Conservation (phyloP, 2,329 filamentous ascomycete species). For the Trichophyton rubrum region DNA sequence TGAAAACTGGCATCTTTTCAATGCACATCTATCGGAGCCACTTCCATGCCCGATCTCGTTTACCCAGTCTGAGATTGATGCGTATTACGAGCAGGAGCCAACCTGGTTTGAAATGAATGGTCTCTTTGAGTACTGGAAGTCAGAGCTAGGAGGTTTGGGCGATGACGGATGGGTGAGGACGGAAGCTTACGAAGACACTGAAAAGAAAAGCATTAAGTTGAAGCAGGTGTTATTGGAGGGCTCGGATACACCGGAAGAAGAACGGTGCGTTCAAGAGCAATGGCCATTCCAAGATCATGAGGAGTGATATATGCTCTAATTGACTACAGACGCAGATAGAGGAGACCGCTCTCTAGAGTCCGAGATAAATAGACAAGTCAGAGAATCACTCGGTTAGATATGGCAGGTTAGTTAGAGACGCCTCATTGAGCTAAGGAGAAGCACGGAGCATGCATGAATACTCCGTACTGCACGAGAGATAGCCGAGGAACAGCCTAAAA, state of each 20-base stretch:
- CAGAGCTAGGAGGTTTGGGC: constrained; percentile 7
- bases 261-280: constrained; percentile 4
- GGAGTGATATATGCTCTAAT: neutral
- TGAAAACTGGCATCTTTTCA: constrained; percentile 11
- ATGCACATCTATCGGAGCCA: neutral
- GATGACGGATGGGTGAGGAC: constrained; percentile 13
- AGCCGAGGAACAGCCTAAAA: no score
- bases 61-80: constrained; percentile 4
- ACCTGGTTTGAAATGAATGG: constrained; percentile 11
- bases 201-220: constrained; percentile 6
- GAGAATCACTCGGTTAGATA: no score
- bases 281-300: constrained; percentile 11
- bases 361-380: no score
- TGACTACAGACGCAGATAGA: no score
- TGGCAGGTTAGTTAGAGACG: no score
- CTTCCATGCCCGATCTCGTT: constrained; percentile 10
- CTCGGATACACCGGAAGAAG: constrained; percentile 10
- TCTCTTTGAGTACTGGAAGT: constrained; percentile 9
- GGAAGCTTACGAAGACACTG: constrained; percentile 8
- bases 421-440: no score
- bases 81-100: constrained; percentile 7
- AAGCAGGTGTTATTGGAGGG: constrained; percentile 7
- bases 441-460: no score
- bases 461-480: no score
- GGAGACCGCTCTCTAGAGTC: no score